Percentiles rank a stretch among this genome's conserved stretches.
Evolutionary conservation across 208 protist species (phyloP).

Genomic region (Acanthamoeba healyi): DNA sequence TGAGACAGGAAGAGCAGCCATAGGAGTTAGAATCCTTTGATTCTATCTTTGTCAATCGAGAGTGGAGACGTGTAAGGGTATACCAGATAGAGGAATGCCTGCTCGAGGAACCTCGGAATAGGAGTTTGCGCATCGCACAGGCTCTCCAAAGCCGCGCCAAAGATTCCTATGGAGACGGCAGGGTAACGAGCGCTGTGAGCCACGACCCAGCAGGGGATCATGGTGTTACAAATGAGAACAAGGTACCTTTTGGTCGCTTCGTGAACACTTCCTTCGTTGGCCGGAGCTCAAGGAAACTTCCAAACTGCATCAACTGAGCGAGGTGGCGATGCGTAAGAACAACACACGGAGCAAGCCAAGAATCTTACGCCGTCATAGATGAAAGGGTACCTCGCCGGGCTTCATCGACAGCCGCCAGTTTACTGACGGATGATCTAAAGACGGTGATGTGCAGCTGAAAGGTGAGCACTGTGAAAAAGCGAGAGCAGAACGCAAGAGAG

Average conservation of each 20-base stretch:
- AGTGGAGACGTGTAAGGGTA: too few relatives aligned
- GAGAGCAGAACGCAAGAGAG: too few relatives aligned
- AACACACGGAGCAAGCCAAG: not conserved
- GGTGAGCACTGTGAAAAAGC: not conserved
- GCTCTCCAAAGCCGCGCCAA: not conserved
- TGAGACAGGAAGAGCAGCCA: too few relatives aligned
- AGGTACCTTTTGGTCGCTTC: not conserved
- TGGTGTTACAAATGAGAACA: too few relatives aligned
- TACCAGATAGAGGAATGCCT: conserved; percentile 26
- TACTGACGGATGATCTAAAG: not conserved
- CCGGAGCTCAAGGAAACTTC: not conserved
- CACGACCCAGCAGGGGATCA: not conserved
- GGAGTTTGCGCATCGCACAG: not conserved
- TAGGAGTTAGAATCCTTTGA: not conserved
- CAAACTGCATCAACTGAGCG: not conserved
- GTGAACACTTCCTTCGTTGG: not conserved
- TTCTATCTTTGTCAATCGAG: not conserved
- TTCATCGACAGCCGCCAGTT: conserved; percentile 7
- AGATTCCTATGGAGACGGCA: not conserved
- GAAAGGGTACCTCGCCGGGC: not conserved
- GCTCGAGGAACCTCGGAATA: conserved; percentile 1
- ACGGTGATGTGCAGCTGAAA: not conserved
- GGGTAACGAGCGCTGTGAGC: not conserved
- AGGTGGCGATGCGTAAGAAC: not conserved
- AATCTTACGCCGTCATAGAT: too few relatives aligned